A percentile compares a stretch with the other conserved stretches of the same genome.
Conservation (phyloP, 2,329 filamentous ascomycete species). For the Akanthomyces dipterigenus region DNA sequence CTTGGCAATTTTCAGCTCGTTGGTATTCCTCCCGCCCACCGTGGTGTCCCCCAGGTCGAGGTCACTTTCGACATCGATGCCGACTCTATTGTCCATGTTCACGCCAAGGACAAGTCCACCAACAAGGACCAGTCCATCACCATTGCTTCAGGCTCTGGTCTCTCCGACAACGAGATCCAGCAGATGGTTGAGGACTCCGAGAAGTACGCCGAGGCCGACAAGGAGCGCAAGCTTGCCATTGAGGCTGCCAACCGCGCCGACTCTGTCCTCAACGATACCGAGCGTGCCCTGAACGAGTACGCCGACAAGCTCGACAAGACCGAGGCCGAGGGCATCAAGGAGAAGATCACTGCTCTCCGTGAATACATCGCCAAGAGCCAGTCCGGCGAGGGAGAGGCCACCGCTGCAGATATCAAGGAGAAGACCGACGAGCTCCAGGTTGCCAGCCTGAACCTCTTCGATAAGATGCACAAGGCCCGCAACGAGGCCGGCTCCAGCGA, state of each 20-base stretch:
- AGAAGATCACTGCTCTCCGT: constrained; percentile 82
- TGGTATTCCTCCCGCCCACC: constrained; percentile 91
- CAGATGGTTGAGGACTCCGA: constrained; percentile 97
- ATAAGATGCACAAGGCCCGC: constrained; percentile 99
- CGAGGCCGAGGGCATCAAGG: constrained; percentile 84
- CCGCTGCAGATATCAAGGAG: constrained; percentile 90
- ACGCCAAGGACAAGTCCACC: constrained; percentile 98
- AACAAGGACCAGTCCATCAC: constrained; percentile 99
- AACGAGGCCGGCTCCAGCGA: constrained; percentile 53
- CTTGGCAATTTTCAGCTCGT: constrained; percentile 99
- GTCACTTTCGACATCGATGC: constrained; percentile 99
- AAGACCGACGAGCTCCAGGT: constrained; percentile 98
- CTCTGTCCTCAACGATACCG: constrained; percentile 92
- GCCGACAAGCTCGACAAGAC: constrained; percentile 94
- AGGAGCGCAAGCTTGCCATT: constrained; percentile 92
- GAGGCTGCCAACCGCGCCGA: constrained; percentile 97
- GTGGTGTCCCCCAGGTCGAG: constrained; percentile 93
- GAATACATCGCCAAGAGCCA: constrained; percentile 94
- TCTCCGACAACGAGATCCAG: constrained; percentile 90
- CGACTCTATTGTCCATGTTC: constrained; percentile 95
- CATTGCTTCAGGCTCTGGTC: constrained; percentile 94
- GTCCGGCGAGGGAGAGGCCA: constrained; percentile 78
- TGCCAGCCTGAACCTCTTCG: constrained; percentile 91
- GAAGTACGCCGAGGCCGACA: constrained; percentile 90
- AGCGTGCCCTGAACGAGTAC: constrained; percentile 96